These are phyloP conservation scores for Balansia obtecta DNA, from an alignment of 2,329 filamentous ascomycete genomes.

Conservation along the genomic window DNA sequence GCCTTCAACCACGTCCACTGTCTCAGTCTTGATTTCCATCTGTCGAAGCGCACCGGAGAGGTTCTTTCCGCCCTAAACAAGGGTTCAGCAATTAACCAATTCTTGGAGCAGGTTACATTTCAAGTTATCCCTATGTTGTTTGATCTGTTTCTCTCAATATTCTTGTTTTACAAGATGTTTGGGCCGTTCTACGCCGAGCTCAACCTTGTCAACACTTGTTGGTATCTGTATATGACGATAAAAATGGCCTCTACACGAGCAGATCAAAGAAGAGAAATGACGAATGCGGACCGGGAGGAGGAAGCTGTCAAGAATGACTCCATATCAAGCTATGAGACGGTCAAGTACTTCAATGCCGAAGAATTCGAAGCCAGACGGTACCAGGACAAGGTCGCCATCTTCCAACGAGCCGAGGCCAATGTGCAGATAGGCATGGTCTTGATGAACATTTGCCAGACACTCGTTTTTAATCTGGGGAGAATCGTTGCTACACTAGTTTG, in stretches of 20 bases:
- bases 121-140: conserved; percentile 91
- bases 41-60: conserved; percentile 93
- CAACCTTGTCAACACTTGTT: conserved; percentile 82
- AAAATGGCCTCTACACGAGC: conserved; percentile 90
- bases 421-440: conserved; percentile 65
- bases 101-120: conserved; percentile 92
- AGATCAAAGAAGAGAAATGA: conserved; percentile 84
- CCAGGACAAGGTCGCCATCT: conserved; percentile 54
- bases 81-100: conserved; percentile 89
- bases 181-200: conserved; percentile 75
- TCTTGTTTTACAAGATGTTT: conserved; percentile 52
- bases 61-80: conserved; percentile 93
- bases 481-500: conserved; percentile 60
- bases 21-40: conserved; percentile 89
- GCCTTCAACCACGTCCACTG: conserved; percentile 96
- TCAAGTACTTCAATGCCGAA: conserved; percentile 84
- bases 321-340: conserved; percentile 94
- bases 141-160: conserved; percentile 73
- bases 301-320: conserved; percentile 98
- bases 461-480: conserved; percentile 68
- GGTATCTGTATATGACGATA: conserved; percentile 93
- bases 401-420: conserved; percentile 62
- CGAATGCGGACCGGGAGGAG: conserved; percentile 86
- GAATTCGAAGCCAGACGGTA: conserved; percentile 67
- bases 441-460: conserved; percentile 71